Evolutionary conservation across 225 moss, liverwort and hornwort genomes (phyloP).

Genomic region (Straminergon stramineum): DNA sequence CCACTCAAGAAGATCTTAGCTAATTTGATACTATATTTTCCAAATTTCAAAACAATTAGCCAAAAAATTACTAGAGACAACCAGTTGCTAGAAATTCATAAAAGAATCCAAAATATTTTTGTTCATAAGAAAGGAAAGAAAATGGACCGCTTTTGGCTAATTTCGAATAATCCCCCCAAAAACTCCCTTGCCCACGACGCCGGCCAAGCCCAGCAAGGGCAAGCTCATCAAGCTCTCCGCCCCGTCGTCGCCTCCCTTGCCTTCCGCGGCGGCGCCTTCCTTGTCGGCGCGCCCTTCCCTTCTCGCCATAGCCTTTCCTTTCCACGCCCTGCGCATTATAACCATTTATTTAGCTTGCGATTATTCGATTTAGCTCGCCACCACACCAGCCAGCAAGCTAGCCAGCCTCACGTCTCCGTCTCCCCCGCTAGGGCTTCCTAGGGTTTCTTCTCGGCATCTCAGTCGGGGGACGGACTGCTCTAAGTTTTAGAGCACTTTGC

Average conservation of each 20-base stretch:
- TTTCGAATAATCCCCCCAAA: background rate
- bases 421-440: slow-evolving; percentile 5
- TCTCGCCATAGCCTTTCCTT: background rate
- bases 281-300: background rate
- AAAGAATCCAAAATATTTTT: background rate
- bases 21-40: background rate
- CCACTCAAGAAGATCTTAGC: accelerated
- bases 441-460: background rate
- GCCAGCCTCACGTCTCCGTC: background rate
- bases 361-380: background rate
- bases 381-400: background rate
- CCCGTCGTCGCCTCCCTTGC: background rate
- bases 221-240: background rate
- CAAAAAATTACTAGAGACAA: background rate
- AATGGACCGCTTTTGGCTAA: background rate
- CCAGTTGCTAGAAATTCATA: background rate
- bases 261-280: background rate
- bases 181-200: background rate
- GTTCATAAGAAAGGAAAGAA: too few species aligned
- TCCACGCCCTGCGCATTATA: background rate
- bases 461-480: background rate
- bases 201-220: background rate
- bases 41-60: background rate
- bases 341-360: background rate
- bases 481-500: too few species aligned